phyloP scores from a whole-genome alignment of 352 stramenopile genomes.

The Globisporangium iwayamae region DNA sequence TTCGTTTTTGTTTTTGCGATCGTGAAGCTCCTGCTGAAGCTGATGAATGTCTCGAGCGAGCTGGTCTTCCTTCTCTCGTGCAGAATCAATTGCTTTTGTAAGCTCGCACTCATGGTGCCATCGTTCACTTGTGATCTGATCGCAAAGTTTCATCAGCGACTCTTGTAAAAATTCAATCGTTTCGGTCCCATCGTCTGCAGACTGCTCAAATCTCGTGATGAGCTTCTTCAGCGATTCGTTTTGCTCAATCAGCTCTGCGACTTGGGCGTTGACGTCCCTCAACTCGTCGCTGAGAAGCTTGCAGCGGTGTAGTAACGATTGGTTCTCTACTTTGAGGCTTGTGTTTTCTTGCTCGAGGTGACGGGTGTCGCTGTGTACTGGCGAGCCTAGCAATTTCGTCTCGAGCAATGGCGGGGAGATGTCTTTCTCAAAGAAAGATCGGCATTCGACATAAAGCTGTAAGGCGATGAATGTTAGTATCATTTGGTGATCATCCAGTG shows the following conservation, averaged over 20 bases:
- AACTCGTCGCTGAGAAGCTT: constrained; percentile 18
- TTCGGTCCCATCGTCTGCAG: constrained; percentile 29
- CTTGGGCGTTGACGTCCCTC: constrained; percentile 3
- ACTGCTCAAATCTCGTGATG: constrained; percentile 33
- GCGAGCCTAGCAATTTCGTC: background rate
- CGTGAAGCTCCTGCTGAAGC: constrained; percentile 8
- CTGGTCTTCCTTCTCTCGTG: constrained; percentile 9
- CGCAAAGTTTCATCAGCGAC: constrained; percentile 28
- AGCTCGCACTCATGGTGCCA: constrained; percentile 9
- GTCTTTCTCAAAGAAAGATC: constrained; percentile 2
- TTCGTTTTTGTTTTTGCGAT: constrained; percentile 7
- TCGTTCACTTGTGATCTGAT: constrained; percentile 30
- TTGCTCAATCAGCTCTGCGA: background rate
- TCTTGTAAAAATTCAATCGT: constrained; percentile 40
- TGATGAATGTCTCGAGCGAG: constrained; percentile 5
- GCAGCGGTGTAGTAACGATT: constrained; percentile 10
- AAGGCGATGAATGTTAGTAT: background rate
- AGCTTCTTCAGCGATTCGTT: constrained; percentile 14
- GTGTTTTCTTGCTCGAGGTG: background rate
- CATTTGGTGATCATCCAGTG: background rate
- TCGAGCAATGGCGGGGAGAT: background rate
- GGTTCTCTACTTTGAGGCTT: constrained; percentile 6
- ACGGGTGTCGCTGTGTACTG: background rate
- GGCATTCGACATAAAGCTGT: constrained; percentile 13
- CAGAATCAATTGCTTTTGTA: background rate